Evolutionary conservation across 352 stramenopile genomes (phyloP).

Genomic region (Phytophthora hybrid): DNA sequence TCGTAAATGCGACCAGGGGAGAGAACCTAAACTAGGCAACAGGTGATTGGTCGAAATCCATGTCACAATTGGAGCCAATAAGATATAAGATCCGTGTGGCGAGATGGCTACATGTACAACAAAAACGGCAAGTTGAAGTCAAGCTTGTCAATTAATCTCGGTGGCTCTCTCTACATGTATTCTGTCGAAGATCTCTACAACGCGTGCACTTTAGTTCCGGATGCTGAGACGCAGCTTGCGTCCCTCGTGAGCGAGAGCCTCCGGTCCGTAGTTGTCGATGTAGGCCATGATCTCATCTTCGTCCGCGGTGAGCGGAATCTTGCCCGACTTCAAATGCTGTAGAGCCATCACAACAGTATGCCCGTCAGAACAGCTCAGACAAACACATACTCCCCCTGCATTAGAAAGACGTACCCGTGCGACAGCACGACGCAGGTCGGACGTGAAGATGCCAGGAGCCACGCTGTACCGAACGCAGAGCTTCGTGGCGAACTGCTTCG

Average conservation of each 20-base stretch:
- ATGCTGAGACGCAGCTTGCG: constrained; percentile 70
- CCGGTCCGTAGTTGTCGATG: constrained; percentile 58
- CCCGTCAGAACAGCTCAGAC: constrained; percentile 16
- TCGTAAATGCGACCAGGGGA: constrained; percentile 11
- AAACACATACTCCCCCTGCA: not conserved
- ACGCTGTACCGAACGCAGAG: constrained; percentile 78
- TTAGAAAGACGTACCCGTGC: constrained; percentile 50
- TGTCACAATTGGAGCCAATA: constrained; percentile 2
- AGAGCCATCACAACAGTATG: constrained; percentile 12
- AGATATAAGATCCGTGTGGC: not conserved
- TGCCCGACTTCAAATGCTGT: constrained; percentile 70
- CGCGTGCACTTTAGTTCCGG: constrained; percentile 35
- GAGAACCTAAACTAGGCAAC: not conserved
- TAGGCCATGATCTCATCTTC: constrained; percentile 73
- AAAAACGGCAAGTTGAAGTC: not conserved
- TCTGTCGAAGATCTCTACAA: not conserved
- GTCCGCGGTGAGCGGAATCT: constrained; percentile 57
- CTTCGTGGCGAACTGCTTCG: constrained; percentile 82
- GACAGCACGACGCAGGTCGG: constrained; percentile 70
- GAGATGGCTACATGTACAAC: constrained; percentile 20
- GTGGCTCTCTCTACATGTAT: no score
- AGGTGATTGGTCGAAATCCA: not conserved
- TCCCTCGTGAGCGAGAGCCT: constrained; percentile 67
- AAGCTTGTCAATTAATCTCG: not conserved
- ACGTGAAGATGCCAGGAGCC: constrained; percentile 79